Base-by-base conservation (phyloP, 148 eudicot species). In the Rhododendron ferrugineum region DNA sequence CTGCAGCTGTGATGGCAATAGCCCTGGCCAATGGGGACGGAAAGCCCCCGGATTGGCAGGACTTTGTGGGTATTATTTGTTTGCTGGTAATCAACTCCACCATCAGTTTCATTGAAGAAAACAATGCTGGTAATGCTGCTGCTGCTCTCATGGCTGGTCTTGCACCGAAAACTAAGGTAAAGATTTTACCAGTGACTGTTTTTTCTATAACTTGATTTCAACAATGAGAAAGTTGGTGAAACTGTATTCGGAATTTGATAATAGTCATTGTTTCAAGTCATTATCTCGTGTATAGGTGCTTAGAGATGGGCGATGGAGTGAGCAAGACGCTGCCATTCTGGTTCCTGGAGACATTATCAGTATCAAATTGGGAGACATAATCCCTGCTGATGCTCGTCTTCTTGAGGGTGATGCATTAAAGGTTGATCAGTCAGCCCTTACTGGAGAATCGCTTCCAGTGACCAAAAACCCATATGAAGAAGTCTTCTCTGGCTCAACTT, bases 131-230 rank as follows among this genome's bases (percentile, higher is more conserved):
- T 32, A 96, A 96, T 82, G 98, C 98, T 76, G 98, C 98, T 86
- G 98, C 98, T 3, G 98, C 98, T 74, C 98, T 96, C 82, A 96
- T 96, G 98, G 98, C 98, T 87, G 95, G 96, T 86, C 98, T 96
- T 80, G 98, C 98, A 77, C 98, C 98, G 3, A 96, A 96, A 88
- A 92, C 96, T 11, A 96, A 96, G 98, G 98, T 96, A 91, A 16
- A 78, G 49, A 32, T 14, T 23, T 16, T 36, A 2, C 36, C 52
- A 42, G n/a, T 18, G 46, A 42, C 26, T 40, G 80, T 49, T 22
- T 42, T 42, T 77, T 23, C 32, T 64, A 1, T 77, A 42, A 77
- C 50, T 42, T 42, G 9, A 77, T 77, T 18, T 23, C 80, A 23
- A 20, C 32, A 77, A 42, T 40, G 8, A 22, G 14, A 40, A 42